Percentiles rank a stretch among this genome's conserved stretches.
phyloP scores from a whole-genome alignment of 2,329 filamentous ascomycete genomes.

The Fusarium illudens region DNA sequence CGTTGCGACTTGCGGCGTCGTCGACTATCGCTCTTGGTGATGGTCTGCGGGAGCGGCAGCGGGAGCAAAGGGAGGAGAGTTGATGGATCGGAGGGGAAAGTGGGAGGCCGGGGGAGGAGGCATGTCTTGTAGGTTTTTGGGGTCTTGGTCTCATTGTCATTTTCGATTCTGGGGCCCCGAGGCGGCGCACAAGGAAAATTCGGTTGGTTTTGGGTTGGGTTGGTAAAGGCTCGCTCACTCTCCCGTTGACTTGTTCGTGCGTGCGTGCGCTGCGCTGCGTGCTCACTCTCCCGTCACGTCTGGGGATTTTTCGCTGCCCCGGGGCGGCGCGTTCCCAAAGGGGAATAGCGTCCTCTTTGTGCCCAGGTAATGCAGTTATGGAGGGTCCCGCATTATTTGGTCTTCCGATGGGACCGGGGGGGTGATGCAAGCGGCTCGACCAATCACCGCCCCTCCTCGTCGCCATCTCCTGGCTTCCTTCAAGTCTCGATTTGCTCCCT shows the following conservation, averaged over 20 bases:
- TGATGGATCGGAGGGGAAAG: slow-evolving; percentile 37
- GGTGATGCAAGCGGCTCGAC: slow-evolving; percentile 8
- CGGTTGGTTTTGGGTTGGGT: slow-evolving; percentile 40
- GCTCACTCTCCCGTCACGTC: slow-evolving; percentile 31
- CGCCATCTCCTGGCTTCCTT: slow-evolving; percentile 20
- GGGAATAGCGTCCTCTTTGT: slow-evolving; percentile 23
- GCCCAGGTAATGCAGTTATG: slow-evolving; percentile 27
- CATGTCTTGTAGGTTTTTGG: slow-evolving; percentile 50
- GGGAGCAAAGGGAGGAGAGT: slow-evolving; percentile 29
- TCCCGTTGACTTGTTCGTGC: slow-evolving; percentile 31
- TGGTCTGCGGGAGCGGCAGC: slow-evolving; percentile 33
- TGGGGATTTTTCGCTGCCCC: slow-evolving; percentile 33
- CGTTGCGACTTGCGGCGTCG: slow-evolving; percentile 38
- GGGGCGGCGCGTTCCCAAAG: slow-evolving; percentile 23
- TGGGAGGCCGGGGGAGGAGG: slow-evolving; percentile 42
- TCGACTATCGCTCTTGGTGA: slow-evolving; percentile 39
- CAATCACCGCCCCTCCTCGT: slow-evolving; percentile 10
- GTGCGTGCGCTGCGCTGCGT: slow-evolving; percentile 17
- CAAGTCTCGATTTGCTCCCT: slow-evolving; percentile 10
- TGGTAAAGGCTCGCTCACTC: slow-evolving; percentile 45
- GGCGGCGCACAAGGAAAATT: slow-evolving; percentile 51
- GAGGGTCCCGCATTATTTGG: slow-evolving; percentile 16
- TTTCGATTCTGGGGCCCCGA: slow-evolving; percentile 49
- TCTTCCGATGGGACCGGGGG: slow-evolving; percentile 13
- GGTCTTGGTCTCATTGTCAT: slow-evolving; percentile 52